Evolutionary conservation across 2,329 filamentous ascomycete genomes (phyloP).

Genomic region (Ophiostoma novo-ulmi): DNA sequence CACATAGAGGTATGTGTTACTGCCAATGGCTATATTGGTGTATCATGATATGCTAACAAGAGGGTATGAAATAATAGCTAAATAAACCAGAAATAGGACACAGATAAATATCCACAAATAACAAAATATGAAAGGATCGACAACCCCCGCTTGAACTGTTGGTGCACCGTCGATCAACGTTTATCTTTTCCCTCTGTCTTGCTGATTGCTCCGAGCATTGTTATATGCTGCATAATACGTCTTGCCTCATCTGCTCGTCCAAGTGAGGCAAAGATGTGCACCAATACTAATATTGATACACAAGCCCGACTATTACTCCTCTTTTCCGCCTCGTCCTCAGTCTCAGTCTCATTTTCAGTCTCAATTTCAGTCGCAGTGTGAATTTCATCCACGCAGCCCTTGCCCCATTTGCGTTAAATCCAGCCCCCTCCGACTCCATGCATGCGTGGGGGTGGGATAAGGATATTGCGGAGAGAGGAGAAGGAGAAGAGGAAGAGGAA

Average conservation of each 20-base stretch:
- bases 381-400: neutral
- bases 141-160: neutral
- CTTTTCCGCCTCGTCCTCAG: neutral
- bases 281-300: neutral
- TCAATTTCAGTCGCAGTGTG: neutral
- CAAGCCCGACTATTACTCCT: neutral
- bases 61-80: neutral
- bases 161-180: neutral
- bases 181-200: neutral
- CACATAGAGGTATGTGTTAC: neutral
- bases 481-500: neutral
- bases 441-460: neutral
- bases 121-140: neutral
- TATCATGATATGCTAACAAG: slow-evolving; percentile 1
- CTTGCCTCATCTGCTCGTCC: neutral
- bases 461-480: neutral
- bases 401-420: slow-evolving; percentile 1
- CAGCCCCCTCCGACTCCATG: slow-evolving; percentile 5
- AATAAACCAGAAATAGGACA: neutral
- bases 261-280: neutral
- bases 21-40: neutral
- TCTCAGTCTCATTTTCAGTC: neutral
- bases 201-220: neutral
- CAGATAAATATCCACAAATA: neutral
- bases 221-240: neutral